Percentiles rank a stretch among this genome's conserved stretches.
Conservation (phyloP, 2,329 filamentous ascomycete species). For the Decorospora gaudefroyi region DNA sequence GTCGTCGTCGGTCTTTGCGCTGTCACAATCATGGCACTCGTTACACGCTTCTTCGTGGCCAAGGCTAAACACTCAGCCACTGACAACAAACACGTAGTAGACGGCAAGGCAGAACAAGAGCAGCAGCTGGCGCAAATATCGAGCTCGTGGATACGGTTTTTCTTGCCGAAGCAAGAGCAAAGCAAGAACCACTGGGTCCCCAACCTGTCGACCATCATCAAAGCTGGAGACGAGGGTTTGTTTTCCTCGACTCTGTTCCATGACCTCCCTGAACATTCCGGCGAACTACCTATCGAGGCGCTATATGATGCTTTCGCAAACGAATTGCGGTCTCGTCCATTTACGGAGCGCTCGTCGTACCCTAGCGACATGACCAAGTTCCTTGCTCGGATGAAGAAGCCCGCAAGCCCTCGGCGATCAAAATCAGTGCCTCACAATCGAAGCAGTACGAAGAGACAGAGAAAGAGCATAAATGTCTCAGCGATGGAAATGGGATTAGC, state of each 20-base stretch:
- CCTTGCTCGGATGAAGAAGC: constrained; percentile 23
- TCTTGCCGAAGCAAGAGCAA: constrained; percentile 25
- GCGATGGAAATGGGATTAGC: constrained; percentile 20
- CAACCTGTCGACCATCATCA: constrained; percentile 37
- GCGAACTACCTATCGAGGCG: constrained; percentile 31
- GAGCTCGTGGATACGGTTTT: constrained; percentile 27
- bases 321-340: constrained; percentile 26
- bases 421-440: constrained; percentile 23
- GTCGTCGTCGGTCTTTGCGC: constrained; percentile 20
- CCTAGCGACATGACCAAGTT: constrained; percentile 32
- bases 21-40: constrained; percentile 35
- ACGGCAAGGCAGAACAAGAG: constrained; percentile 21
- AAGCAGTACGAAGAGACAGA: constrained; percentile 14
- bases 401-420: constrained; percentile 18
- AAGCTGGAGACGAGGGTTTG: constrained; percentile 41
- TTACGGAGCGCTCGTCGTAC: constrained; percentile 31
- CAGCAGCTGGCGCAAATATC: constrained; percentile 20
- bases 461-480: constrained; percentile 28
- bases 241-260: constrained; percentile 36
- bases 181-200: constrained; percentile 29
- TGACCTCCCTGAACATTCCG: constrained; percentile 25
- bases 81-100: constrained; percentile 14
- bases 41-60: constrained; percentile 34
- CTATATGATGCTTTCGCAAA: constrained; percentile 37
- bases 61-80: constrained; percentile 24